Evolutionary conservation across 2,329 filamentous ascomycete species (phyloP).

Genomic region (Neoascochyta sp.): DNA sequence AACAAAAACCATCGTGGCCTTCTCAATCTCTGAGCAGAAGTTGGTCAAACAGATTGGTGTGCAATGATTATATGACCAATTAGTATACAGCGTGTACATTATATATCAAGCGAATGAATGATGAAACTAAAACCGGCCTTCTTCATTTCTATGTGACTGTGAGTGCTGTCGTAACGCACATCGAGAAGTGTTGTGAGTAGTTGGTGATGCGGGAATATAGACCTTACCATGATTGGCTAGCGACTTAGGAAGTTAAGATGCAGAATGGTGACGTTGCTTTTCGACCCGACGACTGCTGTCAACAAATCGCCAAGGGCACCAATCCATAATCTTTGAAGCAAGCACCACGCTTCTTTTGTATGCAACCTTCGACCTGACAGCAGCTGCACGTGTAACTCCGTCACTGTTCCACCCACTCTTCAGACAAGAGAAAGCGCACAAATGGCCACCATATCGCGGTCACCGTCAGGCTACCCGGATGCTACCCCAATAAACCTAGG

Average conservation of each 20-base stretch:
- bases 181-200: not conserved
- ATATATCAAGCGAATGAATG: not conserved
- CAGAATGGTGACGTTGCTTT: constrained; percentile 8
- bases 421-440: no score
- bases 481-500: constrained; percentile 51
- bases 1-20: no score
- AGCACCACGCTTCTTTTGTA: no score
- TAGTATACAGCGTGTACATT: constrained; percentile 1
- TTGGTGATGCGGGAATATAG: constrained; percentile 2
- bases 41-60: no score
- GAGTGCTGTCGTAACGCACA: not conserved
- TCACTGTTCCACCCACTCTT: no score
- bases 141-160: not conserved
- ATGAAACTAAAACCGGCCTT: not conserved
- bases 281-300: not conserved
- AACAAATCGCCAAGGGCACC: not conserved
- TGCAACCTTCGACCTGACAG: no score
- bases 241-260: no score
- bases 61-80: no score
- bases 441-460: constrained; percentile 23
- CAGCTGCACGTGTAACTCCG: no score
- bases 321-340: no score
- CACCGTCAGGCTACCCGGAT: constrained; percentile 23
- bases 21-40: constrained; percentile 10
- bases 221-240: no score